Evolutionary conservation across 202 grass and related monocot species (phyloP).

Genomic region (Elaeis oleifera): DNA sequence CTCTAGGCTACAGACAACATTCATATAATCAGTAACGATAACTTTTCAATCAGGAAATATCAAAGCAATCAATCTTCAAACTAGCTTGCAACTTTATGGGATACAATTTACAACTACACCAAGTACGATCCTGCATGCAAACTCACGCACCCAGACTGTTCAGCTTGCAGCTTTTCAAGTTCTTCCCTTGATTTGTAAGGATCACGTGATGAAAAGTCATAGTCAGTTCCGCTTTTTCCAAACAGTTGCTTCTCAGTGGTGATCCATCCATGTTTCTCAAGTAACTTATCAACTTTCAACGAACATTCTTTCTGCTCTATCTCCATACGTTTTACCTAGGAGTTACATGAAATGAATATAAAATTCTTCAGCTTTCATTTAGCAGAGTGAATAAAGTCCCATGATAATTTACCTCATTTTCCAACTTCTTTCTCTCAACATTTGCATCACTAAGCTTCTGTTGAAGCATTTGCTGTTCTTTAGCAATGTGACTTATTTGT

Average conservation of each 20-base stretch:
- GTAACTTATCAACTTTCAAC: conserved; percentile 66
- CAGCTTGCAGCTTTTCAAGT: conserved; percentile 62
- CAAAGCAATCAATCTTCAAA: too few species aligned
- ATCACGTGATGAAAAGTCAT: conserved; percentile 72
- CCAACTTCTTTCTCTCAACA: conserved; percentile 88
- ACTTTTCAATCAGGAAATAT: background rate
- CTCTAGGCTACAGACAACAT: conserved; percentile 68
- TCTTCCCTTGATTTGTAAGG: conserved; percentile 58
- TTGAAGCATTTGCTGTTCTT: conserved; percentile 72
- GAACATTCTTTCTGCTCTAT: conserved; percentile 94
- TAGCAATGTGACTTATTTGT: conserved; percentile 52
- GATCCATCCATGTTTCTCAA: conserved; percentile 92
- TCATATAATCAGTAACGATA: conserved; percentile 8
- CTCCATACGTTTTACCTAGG: conserved; percentile 89
- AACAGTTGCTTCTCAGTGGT: conserved; percentile 87
- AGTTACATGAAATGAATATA: conserved; percentile 18
- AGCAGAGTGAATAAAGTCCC: conserved; percentile 15
- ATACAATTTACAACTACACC: too few species aligned
- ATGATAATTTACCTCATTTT: conserved; percentile 70
- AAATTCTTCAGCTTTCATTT: conserved; percentile 4
- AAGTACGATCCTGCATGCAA: too few species aligned
- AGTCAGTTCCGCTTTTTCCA: conserved; percentile 81
- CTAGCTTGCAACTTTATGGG: too few species aligned
- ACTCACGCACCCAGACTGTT: conserved; percentile 66
- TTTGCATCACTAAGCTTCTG: conserved; percentile 61